These are phyloP conservation scores for Leccinum subgranulosum DNA, from an alignment of 768 basidiomycete species.

Conservation along the genomic window DNA sequence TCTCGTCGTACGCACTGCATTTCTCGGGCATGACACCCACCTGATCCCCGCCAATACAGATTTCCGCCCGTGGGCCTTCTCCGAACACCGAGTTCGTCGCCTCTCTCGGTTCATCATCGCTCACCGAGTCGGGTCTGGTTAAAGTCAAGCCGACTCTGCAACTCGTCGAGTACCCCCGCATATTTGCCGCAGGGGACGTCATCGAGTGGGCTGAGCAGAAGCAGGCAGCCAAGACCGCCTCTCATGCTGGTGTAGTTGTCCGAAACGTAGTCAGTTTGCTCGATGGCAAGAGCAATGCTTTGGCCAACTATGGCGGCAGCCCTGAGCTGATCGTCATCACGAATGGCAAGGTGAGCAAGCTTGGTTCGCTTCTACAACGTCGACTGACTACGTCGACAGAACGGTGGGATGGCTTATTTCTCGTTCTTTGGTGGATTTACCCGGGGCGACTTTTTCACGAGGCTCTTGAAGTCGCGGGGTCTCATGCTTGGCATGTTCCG, in stretches of 20 bases:
- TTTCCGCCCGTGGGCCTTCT: slow-evolving; percentile 33
- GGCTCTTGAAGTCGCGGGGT: slow-evolving; percentile 38
- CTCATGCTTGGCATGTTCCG: slow-evolving; percentile 28
- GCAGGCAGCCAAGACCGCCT: slow-evolving; percentile 44
- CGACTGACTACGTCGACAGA: slow-evolving; percentile 26
- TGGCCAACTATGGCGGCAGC: slow-evolving; percentile 47
- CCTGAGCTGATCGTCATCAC: slow-evolving; percentile 53
- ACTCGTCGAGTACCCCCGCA: slow-evolving; percentile 43
- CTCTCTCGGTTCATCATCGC: slow-evolving; percentile 38
- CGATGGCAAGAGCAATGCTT: slow-evolving; percentile 28
- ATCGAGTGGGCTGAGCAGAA: slow-evolving; percentile 65
- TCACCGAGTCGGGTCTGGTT: slow-evolving; percentile 41
- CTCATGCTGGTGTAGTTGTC: slow-evolving; percentile 44
- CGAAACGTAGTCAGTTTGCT: slow-evolving; percentile 49
- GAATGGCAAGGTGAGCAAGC: slow-evolving; percentile 46
- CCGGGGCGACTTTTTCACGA: slow-evolving; percentile 42
- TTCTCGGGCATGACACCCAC: background rate
- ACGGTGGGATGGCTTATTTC: slow-evolving; percentile 39
- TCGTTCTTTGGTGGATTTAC: slow-evolving; percentile 43
- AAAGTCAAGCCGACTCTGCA: slow-evolving; percentile 59
- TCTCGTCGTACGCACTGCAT: slow-evolving; percentile 46
- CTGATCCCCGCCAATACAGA: slow-evolving; percentile 12
- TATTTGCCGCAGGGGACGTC: slow-evolving; percentile 68
- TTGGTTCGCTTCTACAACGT: background rate
- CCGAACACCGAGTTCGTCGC: slow-evolving; percentile 53